A percentile compares a stretch with the other conserved stretches of the same genome.
Conservation (phyloP, 345 rosid species). For the Citrus cavaleriei region DNA sequence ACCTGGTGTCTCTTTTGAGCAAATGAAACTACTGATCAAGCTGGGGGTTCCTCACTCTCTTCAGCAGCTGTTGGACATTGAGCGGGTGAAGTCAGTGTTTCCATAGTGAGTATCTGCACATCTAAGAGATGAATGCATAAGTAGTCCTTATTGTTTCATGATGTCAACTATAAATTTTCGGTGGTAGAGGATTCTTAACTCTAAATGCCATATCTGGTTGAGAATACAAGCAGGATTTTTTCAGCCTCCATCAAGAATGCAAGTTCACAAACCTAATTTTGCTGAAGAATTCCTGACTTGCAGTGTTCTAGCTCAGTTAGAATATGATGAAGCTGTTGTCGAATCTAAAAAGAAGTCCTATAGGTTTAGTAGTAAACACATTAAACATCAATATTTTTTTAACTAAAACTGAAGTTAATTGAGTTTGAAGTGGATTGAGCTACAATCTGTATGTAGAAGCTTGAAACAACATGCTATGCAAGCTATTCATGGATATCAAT, state of each 20-base stretch:
- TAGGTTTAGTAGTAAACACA: background rate
- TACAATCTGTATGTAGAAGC: background rate
- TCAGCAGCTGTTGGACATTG: slow-evolving; percentile 62
- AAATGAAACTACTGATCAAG: slow-evolving; percentile 86
- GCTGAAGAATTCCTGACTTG: background rate
- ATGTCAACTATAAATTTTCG: background rate
- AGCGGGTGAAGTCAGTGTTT: slow-evolving; percentile 71
- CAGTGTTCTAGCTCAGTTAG: background rate
- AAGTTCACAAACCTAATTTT: background rate
- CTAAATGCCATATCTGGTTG: background rate
- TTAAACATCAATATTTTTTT: background rate
- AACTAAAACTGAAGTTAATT: background rate
- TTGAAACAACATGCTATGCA: background rate
- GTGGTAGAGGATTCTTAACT: background rate
- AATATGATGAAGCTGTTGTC: background rate
- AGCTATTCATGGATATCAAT: background rate
- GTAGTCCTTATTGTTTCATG: background rate
- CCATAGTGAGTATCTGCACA: slow-evolving; percentile 66
- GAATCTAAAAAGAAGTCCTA: background rate
- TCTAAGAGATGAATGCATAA: background rate
- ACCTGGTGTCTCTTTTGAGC: slow-evolving; percentile 79
- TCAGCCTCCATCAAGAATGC: background rate
- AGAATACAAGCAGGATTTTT: background rate
- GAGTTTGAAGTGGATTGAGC: background rate
- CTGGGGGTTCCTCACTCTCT: slow-evolving; percentile 87